These are phyloP conservation scores for Fusarium multiceps DNA, from an alignment of 2,329 filamentous ascomycete genomes.

Conservation along the genomic window DNA sequence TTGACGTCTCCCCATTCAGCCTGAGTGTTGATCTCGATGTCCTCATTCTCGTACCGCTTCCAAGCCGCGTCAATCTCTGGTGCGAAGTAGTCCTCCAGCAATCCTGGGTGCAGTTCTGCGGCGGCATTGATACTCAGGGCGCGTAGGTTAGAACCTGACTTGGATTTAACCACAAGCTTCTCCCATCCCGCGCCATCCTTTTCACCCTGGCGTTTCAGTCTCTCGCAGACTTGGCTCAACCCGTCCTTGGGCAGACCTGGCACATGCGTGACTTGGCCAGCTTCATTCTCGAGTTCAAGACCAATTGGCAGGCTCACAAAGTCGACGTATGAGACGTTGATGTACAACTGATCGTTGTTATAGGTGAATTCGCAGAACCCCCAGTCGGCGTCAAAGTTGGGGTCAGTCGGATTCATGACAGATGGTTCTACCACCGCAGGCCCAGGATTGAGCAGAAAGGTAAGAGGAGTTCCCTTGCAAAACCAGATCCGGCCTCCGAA, in stretches of 20 bases:
- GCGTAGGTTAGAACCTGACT: conserved; percentile 57
- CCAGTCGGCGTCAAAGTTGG: conserved; percentile 72
- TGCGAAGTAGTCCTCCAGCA: conserved; percentile 64
- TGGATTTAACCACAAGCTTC: conserved; percentile 59
- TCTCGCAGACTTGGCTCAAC: conserved; percentile 58
- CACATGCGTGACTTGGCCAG: conserved; percentile 59
- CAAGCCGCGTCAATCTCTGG: conserved; percentile 64
- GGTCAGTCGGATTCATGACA: conserved; percentile 72
- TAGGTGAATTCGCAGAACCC: conserved; percentile 77
- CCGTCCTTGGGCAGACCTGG: conserved; percentile 61
- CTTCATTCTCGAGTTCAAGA: conserved; percentile 61
- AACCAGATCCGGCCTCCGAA: conserved; percentile 81
- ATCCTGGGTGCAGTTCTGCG: conserved; percentile 54
- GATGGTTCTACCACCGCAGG: conserved; percentile 80
- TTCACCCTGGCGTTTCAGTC: conserved; percentile 58
- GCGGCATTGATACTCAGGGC: conserved; percentile 66
- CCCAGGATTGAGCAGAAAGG: conserved; percentile 77
- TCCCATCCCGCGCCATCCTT: conserved; percentile 64
- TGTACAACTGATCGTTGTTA: conserved; percentile 70
- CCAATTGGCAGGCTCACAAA: conserved; percentile 76
- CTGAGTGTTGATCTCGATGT: conserved; percentile 66
- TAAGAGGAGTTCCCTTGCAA: conserved; percentile 68
- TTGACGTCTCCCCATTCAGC: conserved; percentile 61
- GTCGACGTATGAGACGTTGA: conserved; percentile 80
- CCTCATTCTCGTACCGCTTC: conserved; percentile 57